Evolutionary conservation across 164 flowering plant species (phyloP), one percentile per base, ranked within the genome.

Genomic region (grape (Vitis vinifera)): DNA sequence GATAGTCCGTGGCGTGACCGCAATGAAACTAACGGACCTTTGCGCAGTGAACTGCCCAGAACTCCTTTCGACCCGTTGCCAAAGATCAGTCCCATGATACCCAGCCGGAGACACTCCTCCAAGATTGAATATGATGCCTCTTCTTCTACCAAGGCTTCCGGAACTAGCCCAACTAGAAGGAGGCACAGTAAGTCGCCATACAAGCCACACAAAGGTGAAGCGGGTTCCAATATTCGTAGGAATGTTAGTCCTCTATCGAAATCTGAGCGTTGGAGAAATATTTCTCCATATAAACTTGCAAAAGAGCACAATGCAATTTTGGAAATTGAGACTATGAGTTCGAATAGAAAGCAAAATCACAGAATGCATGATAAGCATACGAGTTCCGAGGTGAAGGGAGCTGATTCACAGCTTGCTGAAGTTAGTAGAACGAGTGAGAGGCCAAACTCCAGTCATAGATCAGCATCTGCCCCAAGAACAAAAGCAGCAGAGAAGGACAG

Each of bases 101-200:
- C 50, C 17, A 59, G 62, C 59, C 5, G 74, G 65, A 69, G 79
- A 51, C 56, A 44, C 12, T 55, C 74, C 13, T 59, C 77, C 0
- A 75, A 61, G 65, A 29, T 75, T 17, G 77, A 78, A 17, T 52
- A 13, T 65, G 77, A 73, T 50, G 52, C 62, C 11, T n/a, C 72
- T 68, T 52, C 79, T 37, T 72, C 81, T 27, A 49, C 14, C 10
- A 76, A 2, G 66, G 64, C 67, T 17, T 70, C 67, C 2, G 73
- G 10, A 17, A 12, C 55, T 1, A 74, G 76, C 68, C 73, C 81
- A 9, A 27, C n/a, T 29, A 67, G 52, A 44, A 76, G 84, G 70
- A 79, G 75, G 51, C 77, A 71, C 30, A 80, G 83, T 58, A 84
- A 73, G 69, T 88, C 88, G 3, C 86, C 89, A 2, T 84, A 75